phyloP scores from a whole-genome alignment of 2,329 filamentous ascomycete species.

The Alternaria sp. region DNA sequence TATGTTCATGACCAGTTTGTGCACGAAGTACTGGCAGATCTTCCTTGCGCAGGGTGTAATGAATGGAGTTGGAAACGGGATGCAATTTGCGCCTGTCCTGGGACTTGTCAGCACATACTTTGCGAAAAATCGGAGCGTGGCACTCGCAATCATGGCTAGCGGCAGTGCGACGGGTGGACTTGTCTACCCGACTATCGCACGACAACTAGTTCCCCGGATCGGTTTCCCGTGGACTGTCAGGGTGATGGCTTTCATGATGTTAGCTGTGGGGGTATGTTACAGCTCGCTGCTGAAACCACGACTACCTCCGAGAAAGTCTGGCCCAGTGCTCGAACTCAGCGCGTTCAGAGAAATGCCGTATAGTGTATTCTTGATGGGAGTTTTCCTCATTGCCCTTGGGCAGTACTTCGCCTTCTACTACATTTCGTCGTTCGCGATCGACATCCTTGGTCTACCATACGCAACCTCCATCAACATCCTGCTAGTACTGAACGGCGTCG shows the following conservation, averaged over 20 bases:
- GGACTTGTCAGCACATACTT: constrained; percentile 62
- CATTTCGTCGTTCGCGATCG: constrained; percentile 49
- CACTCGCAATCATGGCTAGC: constrained; percentile 64
- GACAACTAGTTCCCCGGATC: constrained; percentile 62
- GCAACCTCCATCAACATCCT: constrained; percentile 61
- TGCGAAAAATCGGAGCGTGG: constrained; percentile 62
- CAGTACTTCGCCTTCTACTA: constrained; percentile 57
- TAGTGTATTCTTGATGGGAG: constrained; percentile 43
- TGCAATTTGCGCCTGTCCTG: constrained; percentile 44
- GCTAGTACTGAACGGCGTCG: constrained; percentile 63
- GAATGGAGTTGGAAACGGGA: constrained; percentile 42
- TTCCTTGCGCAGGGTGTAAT: constrained; percentile 47
- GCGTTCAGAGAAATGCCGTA: constrained; percentile 53
- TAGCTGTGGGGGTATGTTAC: constrained; percentile 51
- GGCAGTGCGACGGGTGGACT: constrained; percentile 69
- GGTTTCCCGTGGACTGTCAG: constrained; percentile 72
- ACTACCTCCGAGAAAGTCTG: constrained; percentile 52
- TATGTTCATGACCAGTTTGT: constrained; percentile 61
- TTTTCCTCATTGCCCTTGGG: constrained; percentile 43
- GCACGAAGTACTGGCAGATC: constrained; percentile 57
- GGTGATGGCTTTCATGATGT: constrained; percentile 65
- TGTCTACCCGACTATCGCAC: constrained; percentile 64
- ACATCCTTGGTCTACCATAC: constrained; percentile 56
- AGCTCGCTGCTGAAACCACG: constrained; percentile 50
- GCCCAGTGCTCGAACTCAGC: constrained; percentile 50